phyloP scores from a whole-genome alignment of 2,329 filamentous ascomycete genomes.

The Colletotrichum liaoningense region DNA sequence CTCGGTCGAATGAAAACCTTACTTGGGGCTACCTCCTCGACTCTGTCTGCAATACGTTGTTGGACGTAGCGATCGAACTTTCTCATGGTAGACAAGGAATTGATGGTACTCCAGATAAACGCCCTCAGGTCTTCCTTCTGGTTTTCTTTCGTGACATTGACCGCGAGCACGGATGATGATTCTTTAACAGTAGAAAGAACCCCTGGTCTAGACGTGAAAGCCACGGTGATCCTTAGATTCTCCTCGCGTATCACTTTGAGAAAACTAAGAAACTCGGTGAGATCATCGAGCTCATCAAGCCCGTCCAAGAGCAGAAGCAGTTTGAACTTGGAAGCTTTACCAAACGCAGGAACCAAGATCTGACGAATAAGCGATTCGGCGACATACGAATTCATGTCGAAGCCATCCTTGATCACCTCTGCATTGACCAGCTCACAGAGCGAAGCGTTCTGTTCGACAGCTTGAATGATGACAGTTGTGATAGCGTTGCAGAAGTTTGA shows the following conservation, averaged over 20 bases:
- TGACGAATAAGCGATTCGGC: constrained; percentile 39
- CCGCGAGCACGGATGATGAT: neutral
- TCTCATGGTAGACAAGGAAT: constrained; percentile 39
- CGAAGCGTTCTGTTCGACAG: constrained; percentile 43
- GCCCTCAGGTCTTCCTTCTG: constrained; percentile 43
- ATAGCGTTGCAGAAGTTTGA: constrained; percentile 40
- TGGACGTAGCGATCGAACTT: constrained; percentile 44
- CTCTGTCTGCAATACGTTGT: constrained; percentile 43
- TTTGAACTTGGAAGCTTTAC: constrained; percentile 35
- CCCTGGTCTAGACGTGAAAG: constrained; percentile 41
- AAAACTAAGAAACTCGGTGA: constrained; percentile 37
- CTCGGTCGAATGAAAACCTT: constrained; percentile 26
- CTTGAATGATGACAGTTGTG: constrained; percentile 43
- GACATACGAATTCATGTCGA: constrained; percentile 9
- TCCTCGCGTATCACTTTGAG: constrained; percentile 40
- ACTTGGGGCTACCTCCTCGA: constrained; percentile 46
- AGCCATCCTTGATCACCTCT: constrained; percentile 42
- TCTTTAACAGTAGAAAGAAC: constrained; percentile 26
- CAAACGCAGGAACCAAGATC: constrained; percentile 41
- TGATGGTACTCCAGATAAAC: constrained; percentile 43
- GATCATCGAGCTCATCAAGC: constrained; percentile 44
- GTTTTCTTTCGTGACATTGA: constrained; percentile 42
- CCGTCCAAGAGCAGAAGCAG: constrained; percentile 47
- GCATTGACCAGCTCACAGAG: constrained; percentile 45
- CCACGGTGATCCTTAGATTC: constrained; percentile 40